Conservation (phyloP, 2,329 filamentous ascomycete species). For the Myriosclerotinia curreyana region DNA sequence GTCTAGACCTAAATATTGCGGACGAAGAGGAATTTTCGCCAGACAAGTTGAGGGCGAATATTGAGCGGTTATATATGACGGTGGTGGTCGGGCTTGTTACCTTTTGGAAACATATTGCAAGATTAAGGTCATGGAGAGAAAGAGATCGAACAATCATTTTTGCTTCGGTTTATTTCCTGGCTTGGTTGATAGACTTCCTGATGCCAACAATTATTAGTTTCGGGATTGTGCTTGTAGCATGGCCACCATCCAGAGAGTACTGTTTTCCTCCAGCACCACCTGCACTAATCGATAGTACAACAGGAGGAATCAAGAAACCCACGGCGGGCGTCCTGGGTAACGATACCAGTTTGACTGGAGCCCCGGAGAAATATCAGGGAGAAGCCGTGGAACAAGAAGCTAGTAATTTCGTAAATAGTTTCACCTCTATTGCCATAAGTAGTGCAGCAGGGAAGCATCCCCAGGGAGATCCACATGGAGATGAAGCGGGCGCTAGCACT, state of each 20-base stretch:
- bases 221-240: slow-evolving; percentile 63
- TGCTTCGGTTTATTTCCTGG: slow-evolving; percentile 52
- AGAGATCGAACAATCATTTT: slow-evolving; percentile 65
- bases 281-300: slow-evolving; percentile 65
- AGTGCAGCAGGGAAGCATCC: slow-evolving; percentile 76
- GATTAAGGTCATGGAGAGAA: slow-evolving; percentile 78
- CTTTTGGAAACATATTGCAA: slow-evolving; percentile 69
- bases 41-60: slow-evolving; percentile 73
- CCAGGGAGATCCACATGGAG: slow-evolving; percentile 52
- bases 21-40: slow-evolving; percentile 83
- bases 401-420: slow-evolving; percentile 72
- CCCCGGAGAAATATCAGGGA: slow-evolving; percentile 77
- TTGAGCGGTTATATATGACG: slow-evolving; percentile 81
- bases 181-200: slow-evolving; percentile 73
- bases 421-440: slow-evolving; percentile 68
- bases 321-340: slow-evolving; percentile 72
- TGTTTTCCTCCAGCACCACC: slow-evolving; percentile 78
- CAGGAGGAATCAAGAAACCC: slow-evolving; percentile 74
- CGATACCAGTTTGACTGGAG: slow-evolving; percentile 73
- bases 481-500: slow-evolving; percentile 27
- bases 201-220: slow-evolving; percentile 58
- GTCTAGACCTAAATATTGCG: slow-evolving; percentile 75
- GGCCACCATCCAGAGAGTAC: slow-evolving; percentile 57
- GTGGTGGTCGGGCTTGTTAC: slow-evolving; percentile 65
- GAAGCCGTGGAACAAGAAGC: slow-evolving; percentile 83